A percentile compares a stretch with the other conserved stretches of the same genome.
These are phyloP conservation scores for Cladosporium austrohemisphaericum DNA, from an alignment of 2,329 filamentous ascomycete species.

Conservation along the genomic window DNA sequence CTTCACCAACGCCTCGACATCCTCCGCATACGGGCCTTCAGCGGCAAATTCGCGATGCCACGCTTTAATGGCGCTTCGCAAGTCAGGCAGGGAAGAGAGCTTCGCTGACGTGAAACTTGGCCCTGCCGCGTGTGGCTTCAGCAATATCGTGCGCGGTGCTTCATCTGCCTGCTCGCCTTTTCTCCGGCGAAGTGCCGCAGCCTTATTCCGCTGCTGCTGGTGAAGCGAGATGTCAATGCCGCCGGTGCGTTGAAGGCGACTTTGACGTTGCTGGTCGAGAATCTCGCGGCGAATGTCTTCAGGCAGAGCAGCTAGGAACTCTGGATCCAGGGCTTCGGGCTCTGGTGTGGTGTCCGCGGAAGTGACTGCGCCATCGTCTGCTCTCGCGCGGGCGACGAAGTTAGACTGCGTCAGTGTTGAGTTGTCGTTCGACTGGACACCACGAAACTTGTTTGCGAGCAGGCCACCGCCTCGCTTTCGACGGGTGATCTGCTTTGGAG, in stretches of 20 bases:
- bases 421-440: constrained; percentile 42
- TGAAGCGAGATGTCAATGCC: constrained; percentile 36
- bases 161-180: constrained; percentile 19
- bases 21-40: constrained; percentile 74
- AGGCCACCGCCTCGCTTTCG: constrained; percentile 59
- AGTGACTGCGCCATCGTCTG: constrained; percentile 19
- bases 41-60: constrained; percentile 71
- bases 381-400: constrained; percentile 50
- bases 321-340: constrained; percentile 57
- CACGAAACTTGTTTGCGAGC: constrained; percentile 45
- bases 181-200: constrained; percentile 17
- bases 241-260: constrained; percentile 53
- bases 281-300: constrained; percentile 76
- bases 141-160: constrained; percentile 36
- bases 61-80: constrained; percentile 68
- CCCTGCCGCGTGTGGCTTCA: constrained; percentile 49
- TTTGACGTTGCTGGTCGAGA: constrained; percentile 65
- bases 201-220: constrained; percentile 20
- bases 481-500: constrained; percentile 59
- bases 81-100: constrained; percentile 55
- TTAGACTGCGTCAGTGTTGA: constrained; percentile 69
- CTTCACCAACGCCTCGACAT: constrained; percentile 68
- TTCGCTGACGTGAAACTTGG: constrained; percentile 62
- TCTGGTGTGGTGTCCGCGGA: constrained; percentile 31
- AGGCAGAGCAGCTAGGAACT: constrained; percentile 78